Evolutionary conservation across 2,329 filamentous ascomycete species (phyloP), one percentile per base, ranked within the genome.

Genomic region (Paecilomyces formosus): DNA sequence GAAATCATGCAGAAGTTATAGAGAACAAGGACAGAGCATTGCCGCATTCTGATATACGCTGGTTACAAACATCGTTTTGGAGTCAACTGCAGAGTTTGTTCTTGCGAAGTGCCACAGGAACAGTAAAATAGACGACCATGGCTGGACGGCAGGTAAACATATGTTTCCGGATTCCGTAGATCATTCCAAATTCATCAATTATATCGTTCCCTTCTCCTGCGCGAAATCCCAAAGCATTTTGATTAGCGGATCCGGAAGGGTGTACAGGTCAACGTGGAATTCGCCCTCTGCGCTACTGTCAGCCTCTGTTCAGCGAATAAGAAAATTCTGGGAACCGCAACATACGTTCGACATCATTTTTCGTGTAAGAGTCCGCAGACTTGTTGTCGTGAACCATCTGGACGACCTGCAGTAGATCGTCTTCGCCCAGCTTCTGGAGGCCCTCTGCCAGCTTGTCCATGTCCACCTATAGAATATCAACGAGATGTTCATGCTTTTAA

Each of bases 371-470:
- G 63, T 96, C 92, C 5, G 90, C 85, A 1, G 85, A 87, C 81
- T 97, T 97, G 78, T 97, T 90, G 77, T 99, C 94, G 74, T 97
- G 94, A 62, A 99, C 93, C 85, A 99, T 88, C 78, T 97, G 93
- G 61, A 99, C 95, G 24, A 97, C 91, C 66, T 94, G 90, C 61
- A 99, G 81, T 50, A 99, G 79, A 69, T 97, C 93, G 65, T 99
- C 94, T 79, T 99, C 94, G 63, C 85, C 84, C 26, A 99, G 85
- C 79, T 90, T 92, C 72, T 93, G 87, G 59, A 99, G 80, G 0
- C 88, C 92, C 60, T 97, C 92, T 31, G 93, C 94, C 67, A 99
- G 85, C 81, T 96, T 97, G 80, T 99, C 94, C 81, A 96, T 94
- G 74, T 99, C 94, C 65, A 89, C 80, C 76, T 84, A 62, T 18